phyloP scores from a whole-genome alignment of 345 rosid genomes.

The Eucalyptus cladocalyx region DNA sequence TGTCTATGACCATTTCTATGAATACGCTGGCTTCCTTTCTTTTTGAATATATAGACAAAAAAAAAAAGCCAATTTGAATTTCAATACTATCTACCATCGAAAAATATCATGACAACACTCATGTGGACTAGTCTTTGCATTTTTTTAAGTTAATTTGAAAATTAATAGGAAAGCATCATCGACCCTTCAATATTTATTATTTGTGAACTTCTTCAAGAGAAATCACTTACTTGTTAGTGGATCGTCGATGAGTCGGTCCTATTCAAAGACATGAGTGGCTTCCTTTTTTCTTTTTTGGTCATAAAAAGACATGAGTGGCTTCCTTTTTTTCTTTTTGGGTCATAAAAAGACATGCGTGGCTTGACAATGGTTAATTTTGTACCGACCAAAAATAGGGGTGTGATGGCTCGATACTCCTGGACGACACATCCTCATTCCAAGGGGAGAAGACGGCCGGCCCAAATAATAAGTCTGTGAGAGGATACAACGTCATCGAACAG shows the following conservation, averaged over 20 bases:
- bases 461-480: conserved; percentile 24
- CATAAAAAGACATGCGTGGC: not conserved
- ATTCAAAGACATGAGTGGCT: not conserved
- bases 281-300: too few species aligned
- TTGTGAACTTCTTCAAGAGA: not conserved
- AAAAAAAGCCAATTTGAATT: not conserved
- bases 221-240: not conserved
- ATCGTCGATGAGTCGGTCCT: not conserved
- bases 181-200: not conserved
- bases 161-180: not conserved
- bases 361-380: not conserved
- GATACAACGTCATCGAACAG: conserved; percentile 23
- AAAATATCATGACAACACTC: not conserved
- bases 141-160: not conserved
- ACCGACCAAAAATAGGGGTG: conserved; percentile 24
- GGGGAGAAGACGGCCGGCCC: conserved; percentile 49
- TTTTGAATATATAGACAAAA: not conserved
- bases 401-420: conserved; percentile 41
- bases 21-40: not conserved
- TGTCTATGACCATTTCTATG: not conserved
- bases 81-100: not conserved
- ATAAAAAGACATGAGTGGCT: not conserved
- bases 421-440: conserved; percentile 24
- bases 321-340: too few species aligned
- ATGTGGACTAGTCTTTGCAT: not conserved